Percentiles rank a stretch among this genome's conserved stretches.
Conservation (phyloP, 257 asterid genomes). For the Salvia hispanica region DNA sequence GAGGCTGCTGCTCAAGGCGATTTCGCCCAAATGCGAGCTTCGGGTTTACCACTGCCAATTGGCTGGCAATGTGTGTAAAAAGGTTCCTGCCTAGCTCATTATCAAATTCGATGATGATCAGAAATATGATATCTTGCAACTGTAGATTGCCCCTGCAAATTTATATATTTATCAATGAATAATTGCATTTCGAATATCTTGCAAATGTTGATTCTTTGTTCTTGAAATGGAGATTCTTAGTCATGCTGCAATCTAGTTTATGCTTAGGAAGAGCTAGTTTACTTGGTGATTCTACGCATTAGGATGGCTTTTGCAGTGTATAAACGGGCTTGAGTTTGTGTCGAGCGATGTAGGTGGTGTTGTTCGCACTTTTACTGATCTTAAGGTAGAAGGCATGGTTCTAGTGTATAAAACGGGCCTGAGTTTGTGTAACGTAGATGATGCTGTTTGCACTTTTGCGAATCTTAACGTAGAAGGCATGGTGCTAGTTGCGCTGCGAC, state of each 20-base stretch:
- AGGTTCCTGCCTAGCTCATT: slow-evolving; percentile 29
- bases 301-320: not conserved
- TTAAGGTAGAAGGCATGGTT: not conserved
- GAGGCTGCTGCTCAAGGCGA: slow-evolving; percentile 56
- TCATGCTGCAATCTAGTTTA: not conserved
- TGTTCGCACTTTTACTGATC: not conserved
- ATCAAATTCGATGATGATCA: slow-evolving; percentile 19
- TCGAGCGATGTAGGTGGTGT: not conserved
- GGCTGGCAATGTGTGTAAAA: slow-evolving; percentile 31
- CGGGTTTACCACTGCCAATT: slow-evolving; percentile 51
- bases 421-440: no score
- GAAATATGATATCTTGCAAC: slow-evolving; percentile 31
- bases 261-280: slow-evolving; percentile 22
- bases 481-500: no score
- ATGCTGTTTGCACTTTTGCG: no score
- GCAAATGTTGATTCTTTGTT: not conserved
- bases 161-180: slow-evolving; percentile 33
- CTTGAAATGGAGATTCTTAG: no score
- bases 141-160: slow-evolving; percentile 40
- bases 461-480: no score
- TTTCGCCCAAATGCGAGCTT: slow-evolving; percentile 69
- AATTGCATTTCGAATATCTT: slow-evolving; percentile 14
- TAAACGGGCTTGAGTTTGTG: slow-evolving; percentile 12
- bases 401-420: not conserved
- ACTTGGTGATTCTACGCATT: not conserved